phyloP scores from a whole-genome alignment of 1,284 basidiomycete genomes.

The Tilletia caries region DNA sequence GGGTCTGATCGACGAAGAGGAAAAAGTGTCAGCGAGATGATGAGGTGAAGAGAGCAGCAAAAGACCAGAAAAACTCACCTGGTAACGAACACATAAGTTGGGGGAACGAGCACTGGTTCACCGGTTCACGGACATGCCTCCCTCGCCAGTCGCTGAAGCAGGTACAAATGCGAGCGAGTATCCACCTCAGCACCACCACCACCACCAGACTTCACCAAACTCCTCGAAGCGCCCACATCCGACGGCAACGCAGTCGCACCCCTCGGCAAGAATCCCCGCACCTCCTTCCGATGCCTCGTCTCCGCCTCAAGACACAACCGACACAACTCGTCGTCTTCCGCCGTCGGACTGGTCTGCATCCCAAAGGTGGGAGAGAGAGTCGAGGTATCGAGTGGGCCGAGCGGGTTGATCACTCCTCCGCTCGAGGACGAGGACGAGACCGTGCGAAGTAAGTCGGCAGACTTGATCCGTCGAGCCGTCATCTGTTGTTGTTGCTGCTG shows the following conservation, averaged over 20 bases:
- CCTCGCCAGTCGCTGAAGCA: not conserved
- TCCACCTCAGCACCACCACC: not conserved
- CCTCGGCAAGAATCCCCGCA: slow-evolving; percentile 23
- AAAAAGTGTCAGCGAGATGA: not conserved
- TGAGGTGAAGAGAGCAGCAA: not conserved
- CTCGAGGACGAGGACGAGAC: too few relatives aligned
- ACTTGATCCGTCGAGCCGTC: slow-evolving; percentile 3
- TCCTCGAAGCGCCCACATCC: not conserved
- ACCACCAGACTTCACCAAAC: too few relatives aligned
- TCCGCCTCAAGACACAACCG: slow-evolving; percentile 32
- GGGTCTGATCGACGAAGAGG: too few relatives aligned
- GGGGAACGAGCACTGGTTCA: not conserved
- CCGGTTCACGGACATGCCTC: not conserved
- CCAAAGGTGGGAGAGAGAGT: slow-evolving; percentile 16
- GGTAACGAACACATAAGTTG: not conserved
- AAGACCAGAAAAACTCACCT: not conserved
- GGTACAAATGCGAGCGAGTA: slow-evolving; percentile 5
- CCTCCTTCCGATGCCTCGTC: slow-evolving; percentile 29
- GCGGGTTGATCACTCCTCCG: slow-evolving; percentile 14
- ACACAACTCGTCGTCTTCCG: slow-evolving; percentile 28
- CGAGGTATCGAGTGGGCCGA: slow-evolving; percentile 18
- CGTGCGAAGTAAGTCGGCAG: not conserved
- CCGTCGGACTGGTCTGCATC: not conserved
- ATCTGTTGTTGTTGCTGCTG: slow-evolving; percentile 1
- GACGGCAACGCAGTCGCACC: not conserved